phyloP scores from a whole-genome alignment of 2,329 filamentous ascomycete species.

The Colletotrichum cereale region DNA sequence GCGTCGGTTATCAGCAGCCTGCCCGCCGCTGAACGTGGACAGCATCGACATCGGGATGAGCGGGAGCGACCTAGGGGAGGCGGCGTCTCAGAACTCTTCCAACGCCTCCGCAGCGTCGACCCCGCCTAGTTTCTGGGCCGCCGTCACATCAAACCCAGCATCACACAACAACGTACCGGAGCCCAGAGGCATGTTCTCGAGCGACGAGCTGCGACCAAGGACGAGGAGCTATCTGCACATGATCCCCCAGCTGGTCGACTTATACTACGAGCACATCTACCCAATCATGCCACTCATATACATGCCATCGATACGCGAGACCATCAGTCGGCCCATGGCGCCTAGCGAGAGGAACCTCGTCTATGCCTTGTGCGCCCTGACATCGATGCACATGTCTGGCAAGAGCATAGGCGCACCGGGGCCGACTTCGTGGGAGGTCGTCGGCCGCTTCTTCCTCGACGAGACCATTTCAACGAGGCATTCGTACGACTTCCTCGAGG shows the following conservation, averaged over 20 bases:
- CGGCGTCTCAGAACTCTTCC: slow-evolving; percentile 34
- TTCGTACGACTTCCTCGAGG: slow-evolving; percentile 69
- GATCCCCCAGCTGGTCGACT: slow-evolving; percentile 69
- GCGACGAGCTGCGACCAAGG: slow-evolving; percentile 57
- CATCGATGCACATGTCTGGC: slow-evolving; percentile 63
- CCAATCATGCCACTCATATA: slow-evolving; percentile 74
- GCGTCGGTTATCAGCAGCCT: slow-evolving; percentile 40
- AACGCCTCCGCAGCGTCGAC: slow-evolving; percentile 45
- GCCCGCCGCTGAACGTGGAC: slow-evolving; percentile 41
- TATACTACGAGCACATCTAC: slow-evolving; percentile 72
- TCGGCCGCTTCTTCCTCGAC: slow-evolving; percentile 68
- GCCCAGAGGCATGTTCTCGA: slow-evolving; percentile 54
- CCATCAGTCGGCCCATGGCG: slow-evolving; percentile 57
- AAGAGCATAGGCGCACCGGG: slow-evolving; percentile 55
- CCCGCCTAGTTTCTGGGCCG: slow-evolving; percentile 47
- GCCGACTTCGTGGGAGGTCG: slow-evolving; percentile 58
- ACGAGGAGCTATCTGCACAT: slow-evolving; percentile 58
- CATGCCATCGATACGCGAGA: slow-evolving; percentile 65
- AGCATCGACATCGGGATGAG: slow-evolving; percentile 39
- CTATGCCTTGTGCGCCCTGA: slow-evolving; percentile 70
- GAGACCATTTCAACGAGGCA: slow-evolving; percentile 69
- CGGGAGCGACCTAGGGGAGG: slow-evolving; percentile 39
- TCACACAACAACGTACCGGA: slow-evolving; percentile 48
- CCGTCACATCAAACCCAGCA: slow-evolving; percentile 47
- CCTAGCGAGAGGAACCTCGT: slow-evolving; percentile 58